A percentile compares a stretch with the other conserved stretches of the same genome.
phyloP scores from a whole-genome alignment of 441 rosid genomes.

The Hypseocharis bilobata region DNA sequence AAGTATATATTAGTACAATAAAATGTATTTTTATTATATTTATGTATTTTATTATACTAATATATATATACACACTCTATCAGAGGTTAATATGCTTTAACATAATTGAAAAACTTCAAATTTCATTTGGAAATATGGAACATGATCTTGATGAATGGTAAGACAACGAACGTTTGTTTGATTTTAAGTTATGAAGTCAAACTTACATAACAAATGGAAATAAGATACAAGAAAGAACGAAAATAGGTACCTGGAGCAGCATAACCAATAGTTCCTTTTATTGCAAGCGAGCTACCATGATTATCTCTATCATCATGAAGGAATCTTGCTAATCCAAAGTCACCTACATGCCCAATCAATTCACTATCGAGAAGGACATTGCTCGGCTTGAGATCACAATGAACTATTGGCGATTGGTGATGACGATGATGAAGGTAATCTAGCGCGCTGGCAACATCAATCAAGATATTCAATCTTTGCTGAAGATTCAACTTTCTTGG shows the following conservation, averaged over 20 bases:
- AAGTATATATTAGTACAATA: too few species aligned
- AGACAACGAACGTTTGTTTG: too few species aligned
- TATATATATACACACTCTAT: too few species aligned
- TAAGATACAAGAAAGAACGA: neutral
- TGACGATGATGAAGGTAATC: slow-evolving; percentile 16
- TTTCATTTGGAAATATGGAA: too few species aligned
- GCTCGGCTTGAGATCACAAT: slow-evolving; percentile 19
- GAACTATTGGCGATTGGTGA: neutral
- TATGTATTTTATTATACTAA: too few species aligned
- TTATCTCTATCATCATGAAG: accelerated
- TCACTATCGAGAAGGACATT: slow-evolving; percentile 6
- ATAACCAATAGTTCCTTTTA: slow-evolving; percentile 12
- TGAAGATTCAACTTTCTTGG: neutral
- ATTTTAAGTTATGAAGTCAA: too few species aligned
- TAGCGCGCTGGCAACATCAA: neutral
- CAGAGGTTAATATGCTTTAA: too few species aligned
- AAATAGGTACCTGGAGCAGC: slow-evolving; percentile 17
- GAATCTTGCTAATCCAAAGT: slow-evolving; percentile 15
- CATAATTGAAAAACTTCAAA: too few species aligned
- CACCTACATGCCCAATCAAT: slow-evolving; percentile 13
- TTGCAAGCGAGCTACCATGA: too few species aligned
- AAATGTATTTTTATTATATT: too few species aligned
- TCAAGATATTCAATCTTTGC: slow-evolving; percentile 9
- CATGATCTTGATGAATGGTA: too few species aligned
- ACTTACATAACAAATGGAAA: neutral